These are phyloP conservation scores for Erigeron philadelphicus DNA, from an alignment of 140 eudicot genomes.

Conservation along the genomic window DNA sequence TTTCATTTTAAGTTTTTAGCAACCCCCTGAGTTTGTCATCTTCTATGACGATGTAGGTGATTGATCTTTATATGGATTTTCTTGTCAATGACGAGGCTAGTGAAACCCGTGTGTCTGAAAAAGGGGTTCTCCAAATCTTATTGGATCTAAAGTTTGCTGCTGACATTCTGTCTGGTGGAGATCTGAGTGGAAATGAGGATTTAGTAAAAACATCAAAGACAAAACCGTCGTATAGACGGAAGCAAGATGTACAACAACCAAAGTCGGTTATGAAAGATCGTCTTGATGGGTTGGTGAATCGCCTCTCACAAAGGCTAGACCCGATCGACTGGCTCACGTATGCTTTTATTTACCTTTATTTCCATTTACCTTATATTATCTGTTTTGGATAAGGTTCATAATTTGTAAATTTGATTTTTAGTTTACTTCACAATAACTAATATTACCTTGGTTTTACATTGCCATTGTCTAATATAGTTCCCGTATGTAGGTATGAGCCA, in stretches of 20 bases:
- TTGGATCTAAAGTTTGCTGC: constrained; percentile 82
- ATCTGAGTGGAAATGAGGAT: constrained; percentile 42
- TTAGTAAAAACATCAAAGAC: constrained; percentile 37
- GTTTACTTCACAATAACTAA: background rate
- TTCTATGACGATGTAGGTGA: constrained; percentile 46
- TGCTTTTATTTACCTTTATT: constrained; percentile 21
- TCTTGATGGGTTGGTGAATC: constrained; percentile 48
- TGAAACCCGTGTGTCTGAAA: constrained; percentile 62
- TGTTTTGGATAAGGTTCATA: background rate
- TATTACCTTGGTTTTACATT: background rate
- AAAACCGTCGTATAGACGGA: constrained; percentile 57
- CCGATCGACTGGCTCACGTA: constrained; percentile 99
- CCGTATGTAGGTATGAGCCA: constrained; percentile 69
- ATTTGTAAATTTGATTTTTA: background rate
- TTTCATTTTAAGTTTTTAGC: background rate
- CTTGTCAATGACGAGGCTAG: constrained; percentile 39
- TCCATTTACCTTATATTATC: background rate
- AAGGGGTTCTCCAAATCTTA: constrained; percentile 76
- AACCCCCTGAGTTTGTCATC: constrained; percentile 6
- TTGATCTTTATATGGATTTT: constrained; percentile 57
- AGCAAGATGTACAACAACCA: constrained; percentile 49
- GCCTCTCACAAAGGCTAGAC: constrained; percentile 76
- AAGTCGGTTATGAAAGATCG: constrained; percentile 62
- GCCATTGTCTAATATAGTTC: constrained; percentile 2
- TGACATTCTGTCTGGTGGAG: constrained; percentile 76